A percentile compares a stretch with the other conserved stretches of the same genome.
Evolutionary conservation across 805 yeast genomes (phyloP).

Genomic region (Suhomyces sp.): DNA sequence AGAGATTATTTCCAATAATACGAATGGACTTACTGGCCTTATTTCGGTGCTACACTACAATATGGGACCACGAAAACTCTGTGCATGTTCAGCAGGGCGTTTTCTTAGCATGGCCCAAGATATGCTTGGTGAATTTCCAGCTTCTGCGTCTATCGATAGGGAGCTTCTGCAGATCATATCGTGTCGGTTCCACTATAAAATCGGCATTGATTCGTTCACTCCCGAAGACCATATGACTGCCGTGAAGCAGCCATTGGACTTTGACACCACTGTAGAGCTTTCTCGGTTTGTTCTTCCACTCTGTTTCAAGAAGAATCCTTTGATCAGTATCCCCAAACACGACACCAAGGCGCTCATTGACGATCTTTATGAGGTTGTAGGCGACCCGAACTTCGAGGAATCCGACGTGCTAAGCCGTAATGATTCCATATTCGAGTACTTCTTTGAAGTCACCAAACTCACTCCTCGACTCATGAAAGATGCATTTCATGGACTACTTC

Average conservation of each 20-base stretch:
- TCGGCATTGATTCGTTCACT: slow-evolving; percentile 55
- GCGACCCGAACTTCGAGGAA: slow-evolving; percentile 53
- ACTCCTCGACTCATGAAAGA: slow-evolving; percentile 45
- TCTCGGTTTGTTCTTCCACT: slow-evolving; percentile 52
- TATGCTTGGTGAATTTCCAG: slow-evolving; percentile 40
- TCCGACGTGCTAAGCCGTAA: slow-evolving; percentile 47
- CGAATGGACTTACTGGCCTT: neutral
- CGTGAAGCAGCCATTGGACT: slow-evolving; percentile 24
- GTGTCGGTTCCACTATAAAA: slow-evolving; percentile 70
- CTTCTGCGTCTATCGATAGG: slow-evolving; percentile 45
- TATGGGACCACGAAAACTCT: slow-evolving; percentile 64
- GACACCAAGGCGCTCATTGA: slow-evolving; percentile 76
- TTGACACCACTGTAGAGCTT: slow-evolving; percentile 30
- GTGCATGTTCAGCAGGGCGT: slow-evolving; percentile 61
- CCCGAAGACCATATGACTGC: slow-evolving; percentile 64
- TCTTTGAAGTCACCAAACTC: slow-evolving; percentile 43
- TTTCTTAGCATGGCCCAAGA: slow-evolving; percentile 61
- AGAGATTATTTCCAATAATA: too few species aligned
- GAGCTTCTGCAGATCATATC: slow-evolving; percentile 75
- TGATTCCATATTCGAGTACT: slow-evolving; percentile 42
- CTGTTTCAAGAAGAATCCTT: slow-evolving; percentile 56
- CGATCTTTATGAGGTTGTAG: slow-evolving; percentile 64
- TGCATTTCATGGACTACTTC: slow-evolving; percentile 50
- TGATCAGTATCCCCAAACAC: slow-evolving; percentile 56
- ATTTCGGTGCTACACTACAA: slow-evolving; percentile 59